These are phyloP conservation scores for Aaosphaeria pasadenensis DNA, from an alignment of 2,329 filamentous ascomycete genomes.

Conservation along the genomic window DNA sequence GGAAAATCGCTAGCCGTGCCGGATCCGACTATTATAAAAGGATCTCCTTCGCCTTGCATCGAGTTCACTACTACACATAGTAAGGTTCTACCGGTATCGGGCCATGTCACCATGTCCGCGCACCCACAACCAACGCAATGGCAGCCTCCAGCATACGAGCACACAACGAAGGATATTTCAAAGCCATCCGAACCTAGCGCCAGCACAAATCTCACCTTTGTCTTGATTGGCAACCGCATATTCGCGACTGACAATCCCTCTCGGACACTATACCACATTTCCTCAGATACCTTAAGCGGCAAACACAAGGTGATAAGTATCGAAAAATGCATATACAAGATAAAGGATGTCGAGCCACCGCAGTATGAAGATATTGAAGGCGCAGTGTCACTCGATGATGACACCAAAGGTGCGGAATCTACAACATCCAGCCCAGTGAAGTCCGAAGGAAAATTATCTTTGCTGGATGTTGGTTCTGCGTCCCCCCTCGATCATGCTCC, in stretches of 20 bases:
- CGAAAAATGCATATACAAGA: not conserved
- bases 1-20: too few species aligned
- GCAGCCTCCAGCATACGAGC: too few species aligned
- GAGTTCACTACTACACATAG: too few species aligned
- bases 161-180: too few species aligned
- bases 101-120: too few species aligned
- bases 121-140: too few species aligned
- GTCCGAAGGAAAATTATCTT: not conserved
- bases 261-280: not conserved
- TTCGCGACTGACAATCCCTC: not conserved
- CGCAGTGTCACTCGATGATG: not conserved
- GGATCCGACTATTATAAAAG: too few species aligned
- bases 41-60: too few species aligned
- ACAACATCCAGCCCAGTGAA: not conserved
- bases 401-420: not conserved
- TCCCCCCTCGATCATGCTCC: not conserved
- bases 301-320: not conserved
- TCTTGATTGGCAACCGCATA: not conserved
- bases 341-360: not conserved
- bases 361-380: not conserved
- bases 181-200: too few species aligned
- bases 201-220: too few species aligned
- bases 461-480: slow-evolving; percentile 1
- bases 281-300: not conserved
- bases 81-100: too few species aligned